Evolutionary conservation across 2,329 filamentous ascomycete genomes (phyloP).

Genomic region (Orbilia brochopaga): DNA sequence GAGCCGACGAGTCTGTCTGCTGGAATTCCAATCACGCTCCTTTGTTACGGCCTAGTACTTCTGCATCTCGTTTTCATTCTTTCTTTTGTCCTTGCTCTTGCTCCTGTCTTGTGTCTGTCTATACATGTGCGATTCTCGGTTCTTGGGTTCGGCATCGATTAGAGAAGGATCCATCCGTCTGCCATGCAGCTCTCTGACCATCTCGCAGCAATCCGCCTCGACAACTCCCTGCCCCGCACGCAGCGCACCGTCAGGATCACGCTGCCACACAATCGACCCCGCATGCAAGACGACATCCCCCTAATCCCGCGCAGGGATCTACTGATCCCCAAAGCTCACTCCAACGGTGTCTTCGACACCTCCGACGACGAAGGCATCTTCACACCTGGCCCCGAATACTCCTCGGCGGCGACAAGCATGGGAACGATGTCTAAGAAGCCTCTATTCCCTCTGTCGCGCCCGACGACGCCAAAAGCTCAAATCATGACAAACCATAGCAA

Average conservation of each 20-base stretch:
- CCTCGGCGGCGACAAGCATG: conserved; percentile 40
- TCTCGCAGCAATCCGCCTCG: conserved; percentile 24
- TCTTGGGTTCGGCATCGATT: conserved; percentile 2
- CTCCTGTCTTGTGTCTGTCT: conserved; percentile 2
- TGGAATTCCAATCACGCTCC: conserved; percentile 40
- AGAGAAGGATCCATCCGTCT: not conserved
- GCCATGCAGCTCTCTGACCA: conserved; percentile 44
- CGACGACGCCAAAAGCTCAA: conserved; percentile 32
- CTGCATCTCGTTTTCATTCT: conserved; percentile 11
- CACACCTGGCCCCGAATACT: conserved; percentile 47
- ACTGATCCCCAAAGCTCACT: conserved; percentile 27
- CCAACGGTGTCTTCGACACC: conserved; percentile 37
- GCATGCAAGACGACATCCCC: conserved; percentile 46
- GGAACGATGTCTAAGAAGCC: conserved; percentile 28
- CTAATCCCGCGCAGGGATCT: conserved; percentile 38
- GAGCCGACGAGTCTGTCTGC: conserved; percentile 14
- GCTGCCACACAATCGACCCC: conserved; percentile 15
- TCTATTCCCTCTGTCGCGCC: conserved; percentile 24
- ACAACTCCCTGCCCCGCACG: conserved; percentile 1
- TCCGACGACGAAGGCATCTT: conserved; percentile 49
- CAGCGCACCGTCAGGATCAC: conserved; percentile 17
- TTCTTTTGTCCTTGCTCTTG: conserved; percentile 1
- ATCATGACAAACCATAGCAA: conserved; percentile 16
- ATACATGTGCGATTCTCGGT: conserved; percentile 16
- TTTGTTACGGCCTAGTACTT: conserved; percentile 10